Conservation (phyloP, 352 stramenopile species). For the Globisporangium echinulatum region DNA sequence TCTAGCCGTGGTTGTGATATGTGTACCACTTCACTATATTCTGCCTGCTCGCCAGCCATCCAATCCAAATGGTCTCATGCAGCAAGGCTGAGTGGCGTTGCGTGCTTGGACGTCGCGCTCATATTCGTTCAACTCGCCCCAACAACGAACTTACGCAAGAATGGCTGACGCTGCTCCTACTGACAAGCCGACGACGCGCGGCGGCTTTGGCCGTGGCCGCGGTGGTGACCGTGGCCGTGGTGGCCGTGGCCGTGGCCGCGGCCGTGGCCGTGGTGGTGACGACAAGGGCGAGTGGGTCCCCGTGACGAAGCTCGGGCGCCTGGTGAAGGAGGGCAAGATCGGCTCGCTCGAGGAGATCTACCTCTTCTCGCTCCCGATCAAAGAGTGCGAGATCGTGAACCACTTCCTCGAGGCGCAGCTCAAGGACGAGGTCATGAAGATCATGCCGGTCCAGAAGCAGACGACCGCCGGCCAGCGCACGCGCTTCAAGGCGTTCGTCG, state of each 20-base stretch:
- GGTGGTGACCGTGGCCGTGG: constrained; percentile 77
- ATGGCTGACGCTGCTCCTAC: constrained; percentile 67
- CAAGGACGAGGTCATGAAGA: constrained; percentile 99
- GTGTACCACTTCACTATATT: too few relatives aligned
- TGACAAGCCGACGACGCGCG: constrained; percentile 62
- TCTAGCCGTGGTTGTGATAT: too few relatives aligned
- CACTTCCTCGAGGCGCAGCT: constrained; percentile 97
- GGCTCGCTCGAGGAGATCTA: constrained; percentile 99
- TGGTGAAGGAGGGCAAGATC: constrained; percentile 99
- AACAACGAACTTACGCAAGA: constrained; percentile 32
- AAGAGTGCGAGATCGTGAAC: constrained; percentile 99
- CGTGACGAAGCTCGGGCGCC: constrained; percentile 99
- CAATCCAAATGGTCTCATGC: too few relatives aligned
- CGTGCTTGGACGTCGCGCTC: background rate
- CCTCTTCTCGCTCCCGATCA: constrained; percentile 99
- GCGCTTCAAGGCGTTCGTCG: constrained; percentile 99
- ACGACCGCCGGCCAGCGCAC: constrained; percentile 98
- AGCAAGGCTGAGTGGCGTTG: background rate
- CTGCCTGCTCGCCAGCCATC: too few relatives aligned
- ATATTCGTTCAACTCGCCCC: constrained; percentile 70
- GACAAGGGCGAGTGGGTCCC: constrained; percentile 97
- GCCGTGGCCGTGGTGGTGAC: constrained; percentile 84
- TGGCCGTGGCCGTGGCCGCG: constrained; percentile 72
- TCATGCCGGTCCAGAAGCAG: constrained; percentile 99
- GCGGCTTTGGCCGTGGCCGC: constrained; percentile 91